A percentile compares a stretch with the other conserved stretches of the same genome.
Evolutionary conservation across 768 basidiomycete species (phyloP).

Genomic region (Xerocomus potaroensis): DNA sequence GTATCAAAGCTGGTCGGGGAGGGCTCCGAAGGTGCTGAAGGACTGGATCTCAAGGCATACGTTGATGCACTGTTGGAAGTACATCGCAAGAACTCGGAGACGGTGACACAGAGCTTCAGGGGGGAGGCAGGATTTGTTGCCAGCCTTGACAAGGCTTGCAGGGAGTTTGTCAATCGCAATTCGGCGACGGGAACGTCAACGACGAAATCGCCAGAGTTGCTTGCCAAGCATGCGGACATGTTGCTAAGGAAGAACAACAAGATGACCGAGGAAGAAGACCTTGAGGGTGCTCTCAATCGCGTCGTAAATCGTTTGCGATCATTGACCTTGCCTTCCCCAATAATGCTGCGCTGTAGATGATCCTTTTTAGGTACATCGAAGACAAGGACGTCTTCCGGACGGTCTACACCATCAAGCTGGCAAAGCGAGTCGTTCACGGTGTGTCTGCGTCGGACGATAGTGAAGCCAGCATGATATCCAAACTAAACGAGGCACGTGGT

Average conservation of each 20-base stretch:
- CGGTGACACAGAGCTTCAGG: slow-evolving; percentile 82
- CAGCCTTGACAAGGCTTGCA: slow-evolving; percentile 89
- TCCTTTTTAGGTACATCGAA: slow-evolving; percentile 95
- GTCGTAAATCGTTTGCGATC: slow-evolving; percentile 53
- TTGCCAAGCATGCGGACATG: slow-evolving; percentile 90
- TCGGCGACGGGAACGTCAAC: slow-evolving; percentile 80
- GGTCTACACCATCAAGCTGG: slow-evolving; percentile 93
- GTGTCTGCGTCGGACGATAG: slow-evolving; percentile 94
- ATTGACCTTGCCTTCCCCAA: background rate
- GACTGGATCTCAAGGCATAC: slow-evolving; percentile 88
- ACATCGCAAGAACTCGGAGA: slow-evolving; percentile 87
- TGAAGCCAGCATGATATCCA: slow-evolving; percentile 97
- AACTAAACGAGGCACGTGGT: slow-evolving; percentile 93
- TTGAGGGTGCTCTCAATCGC: slow-evolving; percentile 86
- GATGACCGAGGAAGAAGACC: slow-evolving; percentile 84
- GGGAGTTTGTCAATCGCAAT: slow-evolving; percentile 94
- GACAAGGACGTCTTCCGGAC: slow-evolving; percentile 99
- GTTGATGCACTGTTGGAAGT: slow-evolving; percentile 91
- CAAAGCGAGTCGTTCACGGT: slow-evolving; percentile 86
- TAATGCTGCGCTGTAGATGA: slow-evolving; percentile 59
- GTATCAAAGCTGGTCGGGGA: slow-evolving; percentile 66
- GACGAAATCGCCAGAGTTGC: slow-evolving; percentile 84
- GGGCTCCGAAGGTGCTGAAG: slow-evolving; percentile 51
- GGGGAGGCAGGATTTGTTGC: slow-evolving; percentile 94
- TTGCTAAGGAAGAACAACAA: slow-evolving; percentile 94